Base-by-base conservation (phyloP, 805 yeast genomes). In the Sugiyamaella americana region DNA sequence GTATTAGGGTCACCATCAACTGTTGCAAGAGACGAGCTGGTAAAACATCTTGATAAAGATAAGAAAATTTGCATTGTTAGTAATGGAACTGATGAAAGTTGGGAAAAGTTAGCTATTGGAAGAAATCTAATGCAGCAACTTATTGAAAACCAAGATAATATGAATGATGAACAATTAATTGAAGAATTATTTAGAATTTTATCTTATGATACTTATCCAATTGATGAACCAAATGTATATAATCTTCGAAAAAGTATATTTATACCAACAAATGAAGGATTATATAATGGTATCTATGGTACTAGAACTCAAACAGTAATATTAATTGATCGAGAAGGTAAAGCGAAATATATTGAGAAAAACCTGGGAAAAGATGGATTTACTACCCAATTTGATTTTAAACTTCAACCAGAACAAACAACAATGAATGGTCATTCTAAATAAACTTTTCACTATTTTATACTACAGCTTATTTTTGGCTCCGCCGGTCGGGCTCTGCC, bases 291-390 rank as follows among this genome's bases (percentile, higher is more conserved):
- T 19, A 79, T 70, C 56, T 89, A 87, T 59, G 96, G 96, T 0
- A 88, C 97, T 0, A 67, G 96, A 46, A 85, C 96, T 0, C 96
- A 88, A 61, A 87, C 95, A 0, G 75, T 87, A 1, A 71, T 87
- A 2, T 55, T 86, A 19, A 71, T 84, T 6, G 78, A 76, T 57
- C 72, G 70, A 34, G 48, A 58, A 35, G 71, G 85, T 56, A 47
- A 65, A 32, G 64, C 84, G 18, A 73, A 74, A 41, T 85, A 84
- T 61, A 66, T 75, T 11, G 96, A 88, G 59, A 68, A 71, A 41
- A 76, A 77, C 47, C 55, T 84, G 8, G 41, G 20, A n/a, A 23
- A 45, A 19, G 20, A 16, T 36, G 17, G 38, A 13, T 36, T 26
- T 13, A 26, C 13, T 8, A 26, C 11, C 13, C 8, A 8, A 26